phyloP scores from a whole-genome alignment of 73 alveolate genomes.

The Uronychia setigera region DNA sequence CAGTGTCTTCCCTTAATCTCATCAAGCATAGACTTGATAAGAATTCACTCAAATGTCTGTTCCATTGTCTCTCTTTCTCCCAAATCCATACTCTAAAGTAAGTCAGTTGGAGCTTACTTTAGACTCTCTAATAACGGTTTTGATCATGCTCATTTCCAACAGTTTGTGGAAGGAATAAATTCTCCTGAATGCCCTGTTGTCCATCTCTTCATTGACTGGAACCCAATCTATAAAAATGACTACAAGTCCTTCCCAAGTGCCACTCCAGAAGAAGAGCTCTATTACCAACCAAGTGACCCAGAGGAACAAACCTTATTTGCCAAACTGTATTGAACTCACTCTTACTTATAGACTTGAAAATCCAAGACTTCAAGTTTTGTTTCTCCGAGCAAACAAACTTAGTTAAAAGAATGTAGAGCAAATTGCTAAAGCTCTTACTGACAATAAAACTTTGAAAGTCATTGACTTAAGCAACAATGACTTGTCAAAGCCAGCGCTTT shows the following conservation, averaged over 20 bases:
- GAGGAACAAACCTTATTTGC: slow-evolving; percentile 43
- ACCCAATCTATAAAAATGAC: slow-evolving; percentile 56
- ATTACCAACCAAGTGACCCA: slow-evolving; percentile 1
- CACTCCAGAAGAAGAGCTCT: slow-evolving; percentile 11
- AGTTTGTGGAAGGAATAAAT: slow-evolving; percentile 21
- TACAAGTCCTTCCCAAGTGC: slow-evolving; percentile 9
- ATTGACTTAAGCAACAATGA: slow-evolving; percentile 46
- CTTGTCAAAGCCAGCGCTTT: slow-evolving; percentile 15
- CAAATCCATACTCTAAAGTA: slow-evolving; percentile 53
- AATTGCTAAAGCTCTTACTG: slow-evolving; percentile 36
- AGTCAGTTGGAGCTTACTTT: not conserved
- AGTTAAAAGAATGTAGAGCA: slow-evolving; percentile 38
- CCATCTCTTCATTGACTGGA: slow-evolving; percentile 69
- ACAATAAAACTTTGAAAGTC: slow-evolving; percentile 46
- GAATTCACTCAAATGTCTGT: slow-evolving; percentile 50
- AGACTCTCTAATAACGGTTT: slow-evolving; percentile 59
- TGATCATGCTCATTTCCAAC: slow-evolving; percentile 30
- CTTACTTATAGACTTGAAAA: slow-evolving; percentile 16
- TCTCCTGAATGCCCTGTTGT: slow-evolving; percentile 42
- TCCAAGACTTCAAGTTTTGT: slow-evolving; percentile 44
- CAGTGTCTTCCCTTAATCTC: slow-evolving; percentile 24
- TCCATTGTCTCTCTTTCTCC: slow-evolving; percentile 37
- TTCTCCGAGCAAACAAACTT: slow-evolving; percentile 45
- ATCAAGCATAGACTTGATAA: slow-evolving; percentile 61
- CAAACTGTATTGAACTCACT: slow-evolving; percentile 20